Percentiles rank a stretch among this genome's conserved stretches.
phyloP scores from a whole-genome alignment of 108 stramenopile species.

The Pseudonitzschia pungens region DNA sequence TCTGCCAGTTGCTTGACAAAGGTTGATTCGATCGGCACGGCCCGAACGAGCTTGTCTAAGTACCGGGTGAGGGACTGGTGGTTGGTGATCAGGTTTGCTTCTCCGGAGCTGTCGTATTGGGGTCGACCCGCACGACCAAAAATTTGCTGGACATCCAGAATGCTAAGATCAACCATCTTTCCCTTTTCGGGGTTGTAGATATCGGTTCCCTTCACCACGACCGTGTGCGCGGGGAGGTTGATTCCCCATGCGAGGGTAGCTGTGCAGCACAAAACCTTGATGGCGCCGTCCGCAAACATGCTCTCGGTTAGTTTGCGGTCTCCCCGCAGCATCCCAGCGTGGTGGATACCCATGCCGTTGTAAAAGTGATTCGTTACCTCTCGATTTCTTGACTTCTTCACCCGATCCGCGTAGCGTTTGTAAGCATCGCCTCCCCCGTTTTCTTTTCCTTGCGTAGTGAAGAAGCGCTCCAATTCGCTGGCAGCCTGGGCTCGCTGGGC shows the following conservation, averaged over 20 bases:
- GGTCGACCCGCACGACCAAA: conserved; percentile 98
- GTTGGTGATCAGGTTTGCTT: conserved; percentile 95
- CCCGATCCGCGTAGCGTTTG: conserved; percentile 59
- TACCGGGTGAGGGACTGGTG: conserved; percentile 89
- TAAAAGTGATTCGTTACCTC: conserved; percentile 88
- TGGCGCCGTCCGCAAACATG: conserved; percentile 94
- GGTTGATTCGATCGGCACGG: conserved; percentile 93
- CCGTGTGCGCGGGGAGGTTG: conserved; percentile 94
- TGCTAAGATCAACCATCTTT: conserved; percentile 88
- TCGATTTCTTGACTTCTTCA: conserved; percentile 85
- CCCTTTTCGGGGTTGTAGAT: conserved; percentile 99
- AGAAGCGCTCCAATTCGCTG: conserved; percentile 62
- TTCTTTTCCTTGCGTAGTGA: conserved; percentile 65
- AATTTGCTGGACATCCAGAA: conserved; percentile 98
- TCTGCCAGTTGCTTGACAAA: conserved; percentile 96
- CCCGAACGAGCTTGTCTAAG: conserved; percentile 89
- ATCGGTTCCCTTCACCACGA: conserved; percentile 98
- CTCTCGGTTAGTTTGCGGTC: conserved; percentile 95
- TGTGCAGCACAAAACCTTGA: conserved; percentile 96
- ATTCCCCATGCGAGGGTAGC: conserved; percentile 98
- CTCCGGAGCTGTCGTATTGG: conserved; percentile 92
- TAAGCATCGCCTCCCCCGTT: conserved; percentile 52
- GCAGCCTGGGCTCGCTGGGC: conserved; percentile 70
- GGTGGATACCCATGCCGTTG: conserved; percentile 96
- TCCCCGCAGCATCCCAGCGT: conserved; percentile 98